phyloP scores from a whole-genome alignment of 768 basidiomycete genomes.

The Tulasnella sp. region DNA sequence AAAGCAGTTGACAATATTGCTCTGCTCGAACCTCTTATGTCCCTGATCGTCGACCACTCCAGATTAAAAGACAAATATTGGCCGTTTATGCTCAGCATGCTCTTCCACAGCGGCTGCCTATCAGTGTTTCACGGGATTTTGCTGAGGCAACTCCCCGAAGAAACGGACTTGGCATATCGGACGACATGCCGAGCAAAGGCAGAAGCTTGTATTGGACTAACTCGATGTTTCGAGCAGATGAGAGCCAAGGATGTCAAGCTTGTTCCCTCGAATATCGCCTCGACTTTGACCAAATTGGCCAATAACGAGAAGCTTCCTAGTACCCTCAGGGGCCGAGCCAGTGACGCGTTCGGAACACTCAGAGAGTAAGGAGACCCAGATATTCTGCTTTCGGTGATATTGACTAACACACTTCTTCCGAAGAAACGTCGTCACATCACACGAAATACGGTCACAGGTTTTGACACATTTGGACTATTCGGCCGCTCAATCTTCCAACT shows the following conservation, averaged over 20 bases:
- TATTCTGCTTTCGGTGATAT: too few relatives aligned
- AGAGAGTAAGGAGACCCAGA: too few relatives aligned
- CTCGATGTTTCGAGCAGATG: slow-evolving; percentile 8
- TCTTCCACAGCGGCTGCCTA: neutral
- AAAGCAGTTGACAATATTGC: neutral
- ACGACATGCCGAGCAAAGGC: neutral
- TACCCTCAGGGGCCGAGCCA: too few relatives aligned
- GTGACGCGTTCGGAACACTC: too few relatives aligned
- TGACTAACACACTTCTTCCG: too few relatives aligned
- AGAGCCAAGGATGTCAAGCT: neutral
- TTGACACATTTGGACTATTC: too few relatives aligned
- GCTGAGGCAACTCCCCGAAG: too few relatives aligned
- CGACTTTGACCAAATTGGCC: neutral
- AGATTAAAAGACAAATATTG: neutral
- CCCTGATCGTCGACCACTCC: slow-evolving; percentile 14
- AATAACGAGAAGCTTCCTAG: too few relatives aligned
- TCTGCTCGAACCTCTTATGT: slow-evolving; percentile 2
- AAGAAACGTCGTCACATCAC: too few relatives aligned
- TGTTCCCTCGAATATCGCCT: neutral
- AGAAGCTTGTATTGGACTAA: neutral
- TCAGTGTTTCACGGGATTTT: neutral
- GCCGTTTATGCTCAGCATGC: neutral
- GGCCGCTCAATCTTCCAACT: too few relatives aligned
- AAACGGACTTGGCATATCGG: neutral
- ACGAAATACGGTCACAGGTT: too few relatives aligned